These are phyloP conservation scores for Taphrina sp. DNA, from an alignment of 1,139 yeast genomes.

Conservation along the genomic window DNA sequence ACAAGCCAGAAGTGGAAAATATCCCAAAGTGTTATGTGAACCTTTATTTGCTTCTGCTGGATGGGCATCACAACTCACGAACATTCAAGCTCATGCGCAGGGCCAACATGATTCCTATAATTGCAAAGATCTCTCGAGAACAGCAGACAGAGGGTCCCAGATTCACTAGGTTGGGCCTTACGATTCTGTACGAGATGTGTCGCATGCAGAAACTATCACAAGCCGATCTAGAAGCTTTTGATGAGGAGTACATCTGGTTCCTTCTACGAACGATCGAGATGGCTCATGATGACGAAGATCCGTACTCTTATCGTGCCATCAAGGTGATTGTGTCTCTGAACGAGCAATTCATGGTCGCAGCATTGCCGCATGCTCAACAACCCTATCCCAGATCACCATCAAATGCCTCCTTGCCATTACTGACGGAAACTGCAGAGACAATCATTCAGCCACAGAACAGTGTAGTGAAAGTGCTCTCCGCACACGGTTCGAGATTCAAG, in stretches of 20 bases:
- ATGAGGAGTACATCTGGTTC: slow-evolving; percentile 55
- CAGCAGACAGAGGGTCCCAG: slow-evolving; percentile 40
- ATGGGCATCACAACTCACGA: slow-evolving; percentile 49
- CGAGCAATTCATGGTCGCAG: slow-evolving; percentile 77
- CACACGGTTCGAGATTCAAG: slow-evolving; percentile 44
- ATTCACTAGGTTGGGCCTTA: slow-evolving; percentile 50
- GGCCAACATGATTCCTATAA: slow-evolving; percentile 52
- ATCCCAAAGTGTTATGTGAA: slow-evolving; percentile 29
- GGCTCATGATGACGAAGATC: slow-evolving; percentile 54
- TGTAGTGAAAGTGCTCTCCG: slow-evolving; percentile 37
- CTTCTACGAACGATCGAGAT: slow-evolving; percentile 54
- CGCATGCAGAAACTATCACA: slow-evolving; percentile 50
- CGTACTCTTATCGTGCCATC: slow-evolving; percentile 68
- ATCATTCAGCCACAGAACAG: slow-evolving; percentile 39
- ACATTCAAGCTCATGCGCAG: slow-evolving; percentile 52
- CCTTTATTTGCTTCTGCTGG: slow-evolving; percentile 47
- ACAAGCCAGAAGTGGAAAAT: slow-evolving; percentile 33
- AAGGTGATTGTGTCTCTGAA: slow-evolving; percentile 71
- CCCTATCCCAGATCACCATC: slow-evolving; percentile 22
- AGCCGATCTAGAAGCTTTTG: slow-evolving; percentile 52
- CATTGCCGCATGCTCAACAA: slow-evolving; percentile 45
- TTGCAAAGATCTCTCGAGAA: slow-evolving; percentile 48
- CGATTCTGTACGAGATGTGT: slow-evolving; percentile 56
- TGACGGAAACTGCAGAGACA: slow-evolving; percentile 36
- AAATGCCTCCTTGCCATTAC: slow-evolving; percentile 14